These are phyloP conservation scores for Verticillium dahliae DNA, from an alignment of 2,329 filamentous ascomycete species.

Conservation along the genomic window DNA sequence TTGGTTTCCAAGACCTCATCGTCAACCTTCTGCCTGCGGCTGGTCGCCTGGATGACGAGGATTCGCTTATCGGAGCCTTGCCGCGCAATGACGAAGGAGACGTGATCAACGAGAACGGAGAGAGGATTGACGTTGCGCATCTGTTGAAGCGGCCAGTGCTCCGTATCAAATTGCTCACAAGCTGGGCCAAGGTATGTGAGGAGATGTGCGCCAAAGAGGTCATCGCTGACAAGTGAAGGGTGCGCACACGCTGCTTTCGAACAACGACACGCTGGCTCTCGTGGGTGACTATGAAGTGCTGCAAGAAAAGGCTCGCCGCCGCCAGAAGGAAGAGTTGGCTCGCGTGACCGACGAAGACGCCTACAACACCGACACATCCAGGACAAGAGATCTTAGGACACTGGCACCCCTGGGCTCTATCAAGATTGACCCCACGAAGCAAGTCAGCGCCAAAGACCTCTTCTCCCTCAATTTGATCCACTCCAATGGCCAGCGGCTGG, in stretches of 20 bases:
- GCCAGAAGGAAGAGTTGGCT: slow-evolving; percentile 59
- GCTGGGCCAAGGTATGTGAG: slow-evolving; percentile 63
- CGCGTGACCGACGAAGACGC: slow-evolving; percentile 80
- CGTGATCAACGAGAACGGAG: slow-evolving; percentile 66
- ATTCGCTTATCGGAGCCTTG: slow-evolving; percentile 52
- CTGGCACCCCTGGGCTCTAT: slow-evolving; percentile 65
- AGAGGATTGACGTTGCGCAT: slow-evolving; percentile 90
- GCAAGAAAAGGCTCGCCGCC: slow-evolving; percentile 67
- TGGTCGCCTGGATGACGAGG: slow-evolving; percentile 46
- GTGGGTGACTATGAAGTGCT: slow-evolving; percentile 58
- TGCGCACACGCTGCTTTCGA: slow-evolving; percentile 49
- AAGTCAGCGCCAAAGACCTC: slow-evolving; percentile 83
- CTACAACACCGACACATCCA: slow-evolving; percentile 71
- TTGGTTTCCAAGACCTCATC: slow-evolving; percentile 91
- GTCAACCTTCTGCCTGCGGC: slow-evolving; percentile 78
- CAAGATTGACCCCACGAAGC: slow-evolving; percentile 66
- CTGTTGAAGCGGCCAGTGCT: slow-evolving; percentile 84
- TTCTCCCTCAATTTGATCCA: slow-evolving; percentile 83
- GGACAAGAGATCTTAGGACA: slow-evolving; percentile 72
- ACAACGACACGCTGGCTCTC: slow-evolving; percentile 34
- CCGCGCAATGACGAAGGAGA: slow-evolving; percentile 60
- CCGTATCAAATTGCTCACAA: slow-evolving; percentile 79
- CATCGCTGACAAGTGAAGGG: slow-evolving; percentile 27
- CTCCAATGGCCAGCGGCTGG: slow-evolving; percentile 82
- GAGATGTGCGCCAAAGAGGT: neutral